Evolutionary conservation across 2,329 filamentous ascomycete genomes (phyloP), one percentile per base, ranked within the genome.

Genomic region (Penicillium occitanis): DNA sequence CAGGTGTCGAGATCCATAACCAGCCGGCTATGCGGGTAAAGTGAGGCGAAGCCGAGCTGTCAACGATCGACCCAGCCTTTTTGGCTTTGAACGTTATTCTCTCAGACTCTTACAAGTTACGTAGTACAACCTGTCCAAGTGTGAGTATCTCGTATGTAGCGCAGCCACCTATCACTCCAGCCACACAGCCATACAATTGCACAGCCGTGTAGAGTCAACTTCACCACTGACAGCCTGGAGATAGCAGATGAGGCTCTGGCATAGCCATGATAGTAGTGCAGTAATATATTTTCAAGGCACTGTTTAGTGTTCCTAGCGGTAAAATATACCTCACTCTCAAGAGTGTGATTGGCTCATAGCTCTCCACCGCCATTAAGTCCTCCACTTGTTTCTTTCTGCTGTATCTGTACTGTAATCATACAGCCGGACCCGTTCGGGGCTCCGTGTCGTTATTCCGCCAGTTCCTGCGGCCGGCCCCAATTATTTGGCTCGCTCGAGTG

Each of bases 391-490:
- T 55, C 50, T 33, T 3, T 35, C 50, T n/a, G 17, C 50, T 37
- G 28, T 55, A 19, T 6, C 3, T 4, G 33, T 57, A 57, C 33
- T 25, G 53, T 22, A 22, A 37, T n/a, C 2, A 57, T 40, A 57
- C 51, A 33, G 50, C 28, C 50, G 50, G 50, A 53, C 50, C 28
- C 28, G 51, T 55, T 37, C 53, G 33, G 53, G 33, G 14, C 53
- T 57, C 8, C 10, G 10, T 57, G 10, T 55, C 28, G 7, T 30
- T 35, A 22, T 57, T 40, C 53, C 53, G 30, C 53, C 53, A 57
- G 53, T 57, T 57, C 53, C 53, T 57, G 53, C 53, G 33, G 53
- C 53, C 53, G n/a, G 53, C 33, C 53, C 53, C 53, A 57, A 37
- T 57, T 37, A 57, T 57, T 57, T 57, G 51, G 30, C 28, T 53